phyloP scores from a whole-genome alignment of 2,329 filamentous ascomycete species.

The Myriosclerotinia scirpicola region DNA sequence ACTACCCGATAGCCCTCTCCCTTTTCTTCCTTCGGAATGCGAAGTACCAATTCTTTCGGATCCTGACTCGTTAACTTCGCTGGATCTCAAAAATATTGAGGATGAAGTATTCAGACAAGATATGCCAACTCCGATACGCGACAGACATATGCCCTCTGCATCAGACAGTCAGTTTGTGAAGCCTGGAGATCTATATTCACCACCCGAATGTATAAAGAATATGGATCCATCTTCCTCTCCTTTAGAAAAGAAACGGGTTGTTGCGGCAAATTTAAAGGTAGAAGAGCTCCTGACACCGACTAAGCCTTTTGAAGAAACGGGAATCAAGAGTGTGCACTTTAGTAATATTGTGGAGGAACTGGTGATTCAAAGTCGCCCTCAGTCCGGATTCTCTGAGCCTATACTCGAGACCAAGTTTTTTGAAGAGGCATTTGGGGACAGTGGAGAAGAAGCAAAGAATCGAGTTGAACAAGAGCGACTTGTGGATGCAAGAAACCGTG shows the following conservation, averaged over 20 bases:
- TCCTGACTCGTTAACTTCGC: constrained; percentile 31
- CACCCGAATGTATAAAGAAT: constrained; percentile 27
- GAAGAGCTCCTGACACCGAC: constrained; percentile 38
- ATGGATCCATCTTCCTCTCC: constrained; percentile 13
- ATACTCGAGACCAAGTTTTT: constrained; percentile 31
- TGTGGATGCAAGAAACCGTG: constrained; percentile 45
- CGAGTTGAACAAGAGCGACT: constrained; percentile 39
- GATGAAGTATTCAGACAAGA: constrained; percentile 38
- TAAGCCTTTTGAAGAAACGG: constrained; percentile 16
- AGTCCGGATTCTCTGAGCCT: constrained; percentile 15
- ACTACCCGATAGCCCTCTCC: not conserved
- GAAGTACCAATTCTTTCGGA: constrained; percentile 35
- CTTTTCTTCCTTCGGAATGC: constrained; percentile 22
- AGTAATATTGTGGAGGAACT: constrained; percentile 35
- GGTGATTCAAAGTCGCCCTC: constrained; percentile 22
- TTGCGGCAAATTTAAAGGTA: constrained; percentile 34
- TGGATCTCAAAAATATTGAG: constrained; percentile 36
- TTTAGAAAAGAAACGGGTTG: constrained; percentile 24
- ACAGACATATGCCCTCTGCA: constrained; percentile 10
- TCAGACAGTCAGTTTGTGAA: constrained; percentile 54
- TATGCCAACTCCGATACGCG: constrained; percentile 30
- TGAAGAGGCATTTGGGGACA: constrained; percentile 34
- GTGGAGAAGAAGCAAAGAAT: constrained; percentile 29
- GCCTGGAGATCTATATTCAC: constrained; percentile 61
- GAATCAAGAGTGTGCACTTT: constrained; percentile 35